phyloP scores from a whole-genome alignment of 2,329 filamentous ascomycete genomes.

The Talaromyces sp. region DNA sequence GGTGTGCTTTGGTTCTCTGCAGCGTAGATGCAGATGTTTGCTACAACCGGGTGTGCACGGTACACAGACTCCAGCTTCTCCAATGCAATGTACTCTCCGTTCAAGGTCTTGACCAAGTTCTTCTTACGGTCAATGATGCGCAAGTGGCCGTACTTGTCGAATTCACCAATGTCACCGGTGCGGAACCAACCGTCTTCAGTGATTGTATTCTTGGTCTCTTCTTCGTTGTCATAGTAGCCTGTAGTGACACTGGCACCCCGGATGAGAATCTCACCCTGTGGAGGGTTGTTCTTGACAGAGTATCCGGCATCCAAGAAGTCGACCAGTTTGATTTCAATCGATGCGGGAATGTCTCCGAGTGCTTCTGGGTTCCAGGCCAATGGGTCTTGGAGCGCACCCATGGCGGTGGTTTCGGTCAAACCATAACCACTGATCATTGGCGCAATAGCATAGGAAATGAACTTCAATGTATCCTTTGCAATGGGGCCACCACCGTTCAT shows the following conservation, averaged over 20 bases:
- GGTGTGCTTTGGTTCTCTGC: conserved; percentile 72
- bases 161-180: conserved; percentile 93
- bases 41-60: conserved; percentile 72
- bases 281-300: conserved; percentile 67
- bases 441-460: conserved; percentile 87
- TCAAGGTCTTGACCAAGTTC: conserved; percentile 93
- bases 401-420: conserved; percentile 84
- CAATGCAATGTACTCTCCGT: conserved; percentile 94
- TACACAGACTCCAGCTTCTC: conserved; percentile 95
- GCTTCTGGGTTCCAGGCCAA: conserved; percentile 76
- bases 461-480: conserved; percentile 80
- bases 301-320: conserved; percentile 89
- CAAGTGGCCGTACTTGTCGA: conserved; percentile 74
- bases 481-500: conserved; percentile 94
- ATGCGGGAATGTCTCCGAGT: conserved; percentile 74
- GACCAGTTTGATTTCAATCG: conserved; percentile 86
- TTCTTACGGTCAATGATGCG: conserved; percentile 94
- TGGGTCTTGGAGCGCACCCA: conserved; percentile 62
- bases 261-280: conserved; percentile 91
- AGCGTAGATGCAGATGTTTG: conserved; percentile 85
- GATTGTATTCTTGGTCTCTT: conserved; percentile 76
- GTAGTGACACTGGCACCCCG: conserved; percentile 72
- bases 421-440: conserved; percentile 96
- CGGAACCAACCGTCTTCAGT: conserved; percentile 93
- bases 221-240: conserved; percentile 80